These are phyloP conservation scores for Aspergillus sp. DNA, from an alignment of 2,329 filamentous ascomycete species.

Conservation along the genomic window DNA sequence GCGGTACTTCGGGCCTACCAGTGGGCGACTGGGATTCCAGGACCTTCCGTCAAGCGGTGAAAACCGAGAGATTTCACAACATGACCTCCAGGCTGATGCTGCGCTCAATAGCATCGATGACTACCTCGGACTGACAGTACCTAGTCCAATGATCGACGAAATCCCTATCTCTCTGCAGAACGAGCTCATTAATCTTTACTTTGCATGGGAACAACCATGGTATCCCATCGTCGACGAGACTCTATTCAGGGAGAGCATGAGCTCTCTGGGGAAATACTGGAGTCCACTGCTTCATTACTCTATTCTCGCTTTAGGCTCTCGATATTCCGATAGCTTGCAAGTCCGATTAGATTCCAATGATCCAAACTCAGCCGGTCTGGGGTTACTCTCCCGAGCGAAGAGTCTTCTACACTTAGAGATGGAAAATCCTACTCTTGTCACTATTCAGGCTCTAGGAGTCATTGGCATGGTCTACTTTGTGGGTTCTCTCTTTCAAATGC, in stretches of 20 bases:
- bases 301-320: slow-evolving; percentile 34
- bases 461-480: slow-evolving; percentile 32
- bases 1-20: slow-evolving; percentile 41
- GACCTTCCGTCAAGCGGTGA: slow-evolving; percentile 14
- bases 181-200: slow-evolving; percentile 39
- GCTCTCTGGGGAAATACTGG: slow-evolving; percentile 31
- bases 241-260: slow-evolving; percentile 36
- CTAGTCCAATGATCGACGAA: not conserved
- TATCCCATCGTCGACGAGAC: slow-evolving; percentile 39
- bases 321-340: slow-evolving; percentile 36
- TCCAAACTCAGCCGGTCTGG: slow-evolving; percentile 36
- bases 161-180: slow-evolving; percentile 28
- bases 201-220: slow-evolving; percentile 43
- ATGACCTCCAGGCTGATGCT: not conserved
- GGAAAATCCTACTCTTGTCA: slow-evolving; percentile 38
- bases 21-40: slow-evolving; percentile 38
- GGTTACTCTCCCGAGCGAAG: slow-evolving; percentile 34
- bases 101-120: slow-evolving; percentile 3
- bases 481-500: slow-evolving; percentile 11
- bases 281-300: slow-evolving; percentile 27
- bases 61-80: not conserved
- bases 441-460: slow-evolving; percentile 39
- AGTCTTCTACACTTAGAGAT: slow-evolving; percentile 25
- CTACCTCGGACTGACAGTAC: not conserved
- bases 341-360: slow-evolving; percentile 34